Conservation (phyloP, 441 rosid species). For the Arabidopsis hybrid region DNA sequence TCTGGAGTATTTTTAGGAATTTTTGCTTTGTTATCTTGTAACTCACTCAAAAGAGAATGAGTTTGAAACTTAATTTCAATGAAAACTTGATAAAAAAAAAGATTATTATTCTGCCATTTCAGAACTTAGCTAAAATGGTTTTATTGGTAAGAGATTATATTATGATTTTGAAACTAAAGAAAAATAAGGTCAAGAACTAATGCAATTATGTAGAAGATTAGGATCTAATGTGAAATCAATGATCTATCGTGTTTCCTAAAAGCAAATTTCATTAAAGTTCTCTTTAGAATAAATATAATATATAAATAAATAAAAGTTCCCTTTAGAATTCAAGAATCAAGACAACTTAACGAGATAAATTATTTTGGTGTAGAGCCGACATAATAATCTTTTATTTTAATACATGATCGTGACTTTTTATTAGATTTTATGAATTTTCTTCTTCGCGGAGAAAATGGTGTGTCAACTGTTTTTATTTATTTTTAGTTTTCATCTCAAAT, state of each 20-base stretch:
- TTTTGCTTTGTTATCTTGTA: not conserved
- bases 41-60: no score
- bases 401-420: conserved; percentile 26
- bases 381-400: conserved; percentile 24
- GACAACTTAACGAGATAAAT: conserved; percentile 14
- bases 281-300: conserved; percentile 13
- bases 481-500: conserved; percentile 30
- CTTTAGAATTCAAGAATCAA: conserved; percentile 25
- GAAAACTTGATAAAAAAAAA: not conserved
- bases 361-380: conserved; percentile 34
- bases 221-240: conserved; percentile 2
- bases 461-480: conserved; percentile 42
- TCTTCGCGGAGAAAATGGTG: conserved; percentile 35
- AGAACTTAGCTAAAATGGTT: no score
- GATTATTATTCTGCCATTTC: no score
- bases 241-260: not conserved
- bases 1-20: not conserved
- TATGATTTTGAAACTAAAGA: no score
- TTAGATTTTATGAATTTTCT: conserved; percentile 26
- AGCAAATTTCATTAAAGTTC: conserved; percentile 1
- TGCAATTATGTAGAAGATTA: conserved; percentile 10
- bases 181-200: not conserved
- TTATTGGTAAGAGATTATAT: no score
- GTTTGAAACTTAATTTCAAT: not conserved
- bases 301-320: conserved; percentile 5